phyloP scores from a whole-genome alignment of 306 rosid genomes.

The Pueraria montana region DNA sequence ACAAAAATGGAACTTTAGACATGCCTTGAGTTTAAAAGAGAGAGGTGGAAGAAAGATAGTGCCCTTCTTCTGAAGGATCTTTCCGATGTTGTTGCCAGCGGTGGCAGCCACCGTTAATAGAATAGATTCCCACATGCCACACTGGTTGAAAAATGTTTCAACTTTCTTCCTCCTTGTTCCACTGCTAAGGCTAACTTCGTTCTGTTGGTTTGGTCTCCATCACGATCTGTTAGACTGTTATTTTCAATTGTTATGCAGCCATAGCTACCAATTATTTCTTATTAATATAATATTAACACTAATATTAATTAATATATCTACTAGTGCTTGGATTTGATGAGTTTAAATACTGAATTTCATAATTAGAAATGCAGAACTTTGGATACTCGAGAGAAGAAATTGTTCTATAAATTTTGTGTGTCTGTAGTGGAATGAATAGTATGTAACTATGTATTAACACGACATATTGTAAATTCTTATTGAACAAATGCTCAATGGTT shows the following conservation, averaged over 20 bases:
- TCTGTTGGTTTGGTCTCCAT: neutral
- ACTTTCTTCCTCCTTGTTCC: neutral
- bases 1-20: conserved; percentile 5
- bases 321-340: neutral
- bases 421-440: neutral
- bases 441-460: neutral
- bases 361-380: neutral
- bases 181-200: neutral
- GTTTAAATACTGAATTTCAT: neutral
- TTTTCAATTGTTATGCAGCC: neutral
- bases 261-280: neutral
- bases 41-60: conserved; percentile 95
- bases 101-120: conserved; percentile 87
- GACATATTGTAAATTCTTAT: neutral
- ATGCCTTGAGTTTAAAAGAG: conserved; percentile 87
- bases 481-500: neutral
- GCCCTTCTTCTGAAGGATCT: conserved; percentile 96
- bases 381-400: neutral
- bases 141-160: conserved; percentile 7
- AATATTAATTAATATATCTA: neutral
- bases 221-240: neutral
- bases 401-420: neutral
- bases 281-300: neutral
- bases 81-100: conserved; percentile 98
- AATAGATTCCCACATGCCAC: conserved; percentile 89